A percentile compares a stretch with the other conserved stretches of the same genome.
Conservation (phyloP, 2,329 filamentous ascomycete genomes). For the Beauveria brongniartii region DNA sequence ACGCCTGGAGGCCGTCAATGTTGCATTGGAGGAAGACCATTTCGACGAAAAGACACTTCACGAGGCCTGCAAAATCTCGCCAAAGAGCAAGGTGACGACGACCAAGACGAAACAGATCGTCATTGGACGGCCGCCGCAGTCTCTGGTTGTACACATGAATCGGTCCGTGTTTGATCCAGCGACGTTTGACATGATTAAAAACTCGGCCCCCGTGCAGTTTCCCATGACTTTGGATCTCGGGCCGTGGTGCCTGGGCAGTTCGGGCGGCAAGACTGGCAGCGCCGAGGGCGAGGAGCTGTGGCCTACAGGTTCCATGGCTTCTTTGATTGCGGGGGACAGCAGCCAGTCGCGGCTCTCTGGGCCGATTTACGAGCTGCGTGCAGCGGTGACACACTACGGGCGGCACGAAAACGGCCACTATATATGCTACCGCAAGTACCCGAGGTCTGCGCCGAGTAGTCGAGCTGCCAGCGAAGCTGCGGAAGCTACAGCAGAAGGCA, state of each 20-base stretch:
- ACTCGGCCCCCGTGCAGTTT: constrained; percentile 70
- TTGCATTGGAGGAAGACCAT: constrained; percentile 69
- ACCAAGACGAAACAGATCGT: constrained; percentile 89
- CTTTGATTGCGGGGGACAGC: constrained; percentile 60
- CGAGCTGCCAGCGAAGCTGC: background rate
- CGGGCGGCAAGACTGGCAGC: constrained; percentile 3
- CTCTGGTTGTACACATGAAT: constrained; percentile 81
- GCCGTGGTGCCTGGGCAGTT: constrained; percentile 73
- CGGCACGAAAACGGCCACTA: constrained; percentile 95
- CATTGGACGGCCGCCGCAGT: constrained; percentile 72
- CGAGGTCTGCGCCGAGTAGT: constrained; percentile 20
- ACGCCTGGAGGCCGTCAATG: constrained; percentile 57
- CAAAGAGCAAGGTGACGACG: constrained; percentile 61
- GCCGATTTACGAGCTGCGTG: constrained; percentile 66
- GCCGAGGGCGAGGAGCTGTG: constrained; percentile 51
- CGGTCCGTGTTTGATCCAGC: constrained; percentile 82
- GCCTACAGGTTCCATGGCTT: constrained; percentile 58
- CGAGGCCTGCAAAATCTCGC: constrained; percentile 56
- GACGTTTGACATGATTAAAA: constrained; percentile 75
- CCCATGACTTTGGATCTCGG: constrained; percentile 66
- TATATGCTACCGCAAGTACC: constrained; percentile 75
- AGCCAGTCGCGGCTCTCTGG: constrained; percentile 44
- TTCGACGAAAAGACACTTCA: constrained; percentile 62
- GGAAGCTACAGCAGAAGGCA: background rate
- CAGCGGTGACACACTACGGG: constrained; percentile 82